These are phyloP conservation scores for Bolboschoenoplectus hybrid DNA, from an alignment of 202 grass and related monocot genomes.

Conservation along the genomic window DNA sequence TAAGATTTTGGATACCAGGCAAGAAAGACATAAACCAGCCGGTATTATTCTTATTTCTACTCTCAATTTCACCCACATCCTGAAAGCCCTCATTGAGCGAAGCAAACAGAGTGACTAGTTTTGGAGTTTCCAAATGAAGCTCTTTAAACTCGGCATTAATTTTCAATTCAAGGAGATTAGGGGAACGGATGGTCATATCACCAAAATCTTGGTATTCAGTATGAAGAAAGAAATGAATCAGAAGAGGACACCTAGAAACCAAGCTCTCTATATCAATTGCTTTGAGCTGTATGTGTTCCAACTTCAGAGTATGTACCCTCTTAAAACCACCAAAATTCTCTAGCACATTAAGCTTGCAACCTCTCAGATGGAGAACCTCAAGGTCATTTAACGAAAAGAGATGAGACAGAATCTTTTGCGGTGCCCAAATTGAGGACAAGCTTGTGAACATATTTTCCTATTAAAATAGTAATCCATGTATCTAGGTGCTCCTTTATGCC, in stretches of 20 bases:
- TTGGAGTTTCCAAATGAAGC: not conserved
- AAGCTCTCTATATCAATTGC: not conserved
- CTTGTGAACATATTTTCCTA: too few relatives aligned
- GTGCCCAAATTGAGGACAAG: too few relatives aligned
- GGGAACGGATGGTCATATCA: not conserved
- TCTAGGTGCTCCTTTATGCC: too few relatives aligned
- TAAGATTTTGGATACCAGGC: not conserved
- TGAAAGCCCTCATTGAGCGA: not conserved
- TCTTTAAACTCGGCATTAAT: not conserved
- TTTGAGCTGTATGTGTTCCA: not conserved
- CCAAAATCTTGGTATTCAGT: not conserved
- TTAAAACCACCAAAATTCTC: too few relatives aligned
- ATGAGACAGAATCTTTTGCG: too few relatives aligned
- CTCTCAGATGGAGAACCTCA: too few relatives aligned
- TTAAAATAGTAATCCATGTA: too few relatives aligned
- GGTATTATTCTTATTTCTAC: not conserved
- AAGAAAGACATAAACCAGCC: not conserved
- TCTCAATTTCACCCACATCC: not conserved
- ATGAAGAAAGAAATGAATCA: not conserved
- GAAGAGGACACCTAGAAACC: not conserved
- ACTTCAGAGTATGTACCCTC: not conserved
- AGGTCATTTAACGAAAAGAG: too few relatives aligned
- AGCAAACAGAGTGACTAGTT: constrained; percentile 2
- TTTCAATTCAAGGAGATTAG: not conserved
- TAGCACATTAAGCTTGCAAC: too few relatives aligned